Evolutionary conservation across 176 grass and related monocot genomes (phyloP).

Genomic region (Carex myosuroides): DNA sequence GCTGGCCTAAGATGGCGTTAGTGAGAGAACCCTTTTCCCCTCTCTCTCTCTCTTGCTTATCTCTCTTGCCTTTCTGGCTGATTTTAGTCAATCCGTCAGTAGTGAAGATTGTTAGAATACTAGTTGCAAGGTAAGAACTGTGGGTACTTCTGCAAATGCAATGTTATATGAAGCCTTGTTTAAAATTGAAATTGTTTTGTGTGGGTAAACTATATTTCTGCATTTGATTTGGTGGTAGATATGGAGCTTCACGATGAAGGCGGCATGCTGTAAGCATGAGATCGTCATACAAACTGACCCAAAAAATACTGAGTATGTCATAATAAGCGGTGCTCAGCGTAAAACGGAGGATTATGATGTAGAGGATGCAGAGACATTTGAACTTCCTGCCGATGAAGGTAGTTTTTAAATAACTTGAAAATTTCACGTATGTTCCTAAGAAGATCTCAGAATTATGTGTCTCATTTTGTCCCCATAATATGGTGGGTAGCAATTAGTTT

Average conservation of each 20-base stretch:
- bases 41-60: too few species aligned
- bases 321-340: constrained; percentile 71
- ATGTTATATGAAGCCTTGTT: not conserved
- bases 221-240: constrained; percentile 37
- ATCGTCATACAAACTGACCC: constrained; percentile 93
- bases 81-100: not conserved
- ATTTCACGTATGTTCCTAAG: not conserved
- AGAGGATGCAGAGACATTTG: constrained; percentile 89
- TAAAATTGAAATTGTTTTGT: not conserved
- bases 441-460: not conserved
- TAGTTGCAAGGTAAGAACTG: not conserved
- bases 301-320: constrained; percentile 91
- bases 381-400: constrained; percentile 91
- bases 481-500: not conserved
- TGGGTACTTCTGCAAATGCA: not conserved
- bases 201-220: not conserved
- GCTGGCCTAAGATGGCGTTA: too few species aligned
- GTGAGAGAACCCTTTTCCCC: too few species aligned
- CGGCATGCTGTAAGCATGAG: constrained; percentile 89
- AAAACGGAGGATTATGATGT: constrained; percentile 90
- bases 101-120: not conserved
- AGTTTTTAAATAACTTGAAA: not conserved
- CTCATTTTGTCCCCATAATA: not conserved
- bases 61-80: not conserved
- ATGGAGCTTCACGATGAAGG: constrained; percentile 99